phyloP scores from a whole-genome alignment of 805 yeast genomes.

The Isabelozyma pseudorhagii region DNA sequence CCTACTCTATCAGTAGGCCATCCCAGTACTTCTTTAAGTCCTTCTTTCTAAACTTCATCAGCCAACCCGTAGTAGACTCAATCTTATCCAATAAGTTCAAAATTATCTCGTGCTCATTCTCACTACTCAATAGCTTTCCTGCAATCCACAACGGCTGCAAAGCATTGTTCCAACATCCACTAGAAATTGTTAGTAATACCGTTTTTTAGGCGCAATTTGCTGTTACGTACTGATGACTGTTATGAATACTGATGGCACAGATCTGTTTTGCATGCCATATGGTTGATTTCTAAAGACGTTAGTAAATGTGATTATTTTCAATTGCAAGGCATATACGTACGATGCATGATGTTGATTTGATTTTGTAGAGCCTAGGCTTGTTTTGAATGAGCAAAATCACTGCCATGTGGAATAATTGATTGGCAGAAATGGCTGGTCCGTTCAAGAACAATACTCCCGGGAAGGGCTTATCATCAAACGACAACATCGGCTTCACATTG shows the following conservation, averaged over 20 bases:
- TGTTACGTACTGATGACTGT: constrained; percentile 14
- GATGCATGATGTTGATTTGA: constrained; percentile 10
- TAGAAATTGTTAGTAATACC: constrained; percentile 3
- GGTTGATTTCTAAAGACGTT: constrained; percentile 16
- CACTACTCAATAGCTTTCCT: constrained; percentile 20
- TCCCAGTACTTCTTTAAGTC: constrained; percentile 23
- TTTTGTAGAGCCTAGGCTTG: constrained; percentile 33
- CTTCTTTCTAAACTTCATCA: constrained; percentile 23
- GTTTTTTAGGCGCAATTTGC: background rate
- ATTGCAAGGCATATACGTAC: constrained; percentile 1
- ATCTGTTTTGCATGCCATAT: constrained; percentile 42
- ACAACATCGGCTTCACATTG: constrained; percentile 29
- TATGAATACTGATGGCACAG: constrained; percentile 28
- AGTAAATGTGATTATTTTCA: background rate
- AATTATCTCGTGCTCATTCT: constrained; percentile 18
- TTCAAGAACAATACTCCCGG: constrained; percentile 34
- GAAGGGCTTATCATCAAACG: constrained; percentile 30
- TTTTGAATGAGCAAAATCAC: constrained; percentile 35
- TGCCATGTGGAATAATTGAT: constrained; percentile 38
- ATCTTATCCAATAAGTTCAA: constrained; percentile 16
- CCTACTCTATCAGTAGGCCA: background rate
- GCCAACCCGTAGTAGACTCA: constrained; percentile 28
- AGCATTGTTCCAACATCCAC: constrained; percentile 23
- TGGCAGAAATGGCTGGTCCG: constrained; percentile 34
- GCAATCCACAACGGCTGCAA: constrained; percentile 25